Base-by-base conservation (phyloP, 1,284 basidiomycete genomes). In the Xanthoconium separans region DNA sequence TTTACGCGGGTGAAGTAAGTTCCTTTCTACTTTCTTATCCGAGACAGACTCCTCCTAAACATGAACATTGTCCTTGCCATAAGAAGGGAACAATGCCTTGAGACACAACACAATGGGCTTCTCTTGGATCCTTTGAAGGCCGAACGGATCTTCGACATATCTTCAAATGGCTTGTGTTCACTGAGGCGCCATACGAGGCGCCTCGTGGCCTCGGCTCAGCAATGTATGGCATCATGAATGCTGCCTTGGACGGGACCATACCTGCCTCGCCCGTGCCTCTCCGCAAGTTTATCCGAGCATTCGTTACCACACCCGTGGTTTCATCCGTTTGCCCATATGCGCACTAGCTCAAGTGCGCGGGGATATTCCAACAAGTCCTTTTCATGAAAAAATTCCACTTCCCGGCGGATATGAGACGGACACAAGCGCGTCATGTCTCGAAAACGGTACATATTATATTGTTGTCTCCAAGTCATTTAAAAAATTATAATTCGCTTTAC, bases 41-140 rank as follows among this genome's bases (percentile, higher is more conserved):
- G 56, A 64, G 48, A 54, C 50, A 51, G 37, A 22, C 44, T 56
- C 15, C 56, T 48, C 47, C 59, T 50, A 55, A 57, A 55, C 42
- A 46, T 43, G 58, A 52, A 65, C 65, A 59, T 68, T 67, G 66
- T 59, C 48, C 57, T 64, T 71, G 22, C 68, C 64, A 61, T 67
- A 69, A 65, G 18, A 22, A 64, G 69, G 55, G 55, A 58, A 71
- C 69, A 67, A 64, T 55, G 65, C 3, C 50, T 6, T 57, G 63
- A 62, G 63, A 65, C 63, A 56, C 46, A 36, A n/a, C 13, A 39
- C 29, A 22, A 31, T 11, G 16, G 31, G 44, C 11, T 37, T 27
- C 36, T 46, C 31, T 47, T 48, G 24, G 39, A 20, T 59, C 53
- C 51, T 41, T 40, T 49, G 48, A 29, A 31, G 48, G 46, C 41